These are phyloP conservation scores for Trypanosomatidae sp. DNA, from an alignment of 208 protist species.

Conservation along the genomic window DNA sequence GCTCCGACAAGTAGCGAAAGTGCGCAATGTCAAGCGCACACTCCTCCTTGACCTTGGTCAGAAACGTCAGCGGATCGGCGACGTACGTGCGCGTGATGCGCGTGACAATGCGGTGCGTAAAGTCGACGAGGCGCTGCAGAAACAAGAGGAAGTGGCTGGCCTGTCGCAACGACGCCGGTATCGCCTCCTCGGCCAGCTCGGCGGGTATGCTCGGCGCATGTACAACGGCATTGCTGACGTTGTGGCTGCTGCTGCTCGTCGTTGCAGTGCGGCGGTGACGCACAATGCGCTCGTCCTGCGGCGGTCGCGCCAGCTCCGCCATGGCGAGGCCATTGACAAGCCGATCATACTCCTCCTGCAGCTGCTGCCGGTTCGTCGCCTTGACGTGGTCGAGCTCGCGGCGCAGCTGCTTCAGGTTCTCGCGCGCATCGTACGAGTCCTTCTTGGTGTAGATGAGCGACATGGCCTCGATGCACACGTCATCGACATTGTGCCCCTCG, in stretches of 20 bases:
- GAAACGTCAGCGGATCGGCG: slow-evolving; percentile 75
- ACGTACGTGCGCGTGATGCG: slow-evolving; percentile 83
- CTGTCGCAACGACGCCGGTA: slow-evolving; percentile 93
- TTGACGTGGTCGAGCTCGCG: slow-evolving; percentile 64
- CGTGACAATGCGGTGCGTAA: slow-evolving; percentile 83
- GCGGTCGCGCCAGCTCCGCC: slow-evolving; percentile 39
- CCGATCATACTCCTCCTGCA: slow-evolving; percentile 90
- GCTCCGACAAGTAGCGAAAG: slow-evolving; percentile 71
- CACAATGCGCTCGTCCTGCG: slow-evolving; percentile 10
- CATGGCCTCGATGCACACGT: slow-evolving; percentile 98
- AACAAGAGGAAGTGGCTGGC: slow-evolving; percentile 94
- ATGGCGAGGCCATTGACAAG: slow-evolving; percentile 88
- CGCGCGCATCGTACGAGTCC: slow-evolving; percentile 61
- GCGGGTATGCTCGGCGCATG: slow-evolving; percentile 34
- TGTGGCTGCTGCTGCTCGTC: neutral
- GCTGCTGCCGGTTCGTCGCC: slow-evolving; percentile 72
- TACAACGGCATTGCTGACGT: slow-evolving; percentile 2
- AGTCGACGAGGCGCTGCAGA: slow-evolving; percentile 90
- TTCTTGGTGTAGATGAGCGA: slow-evolving; percentile 92
- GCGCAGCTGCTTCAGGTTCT: slow-evolving; percentile 77
- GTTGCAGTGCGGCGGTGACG: neutral
- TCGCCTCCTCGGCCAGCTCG: slow-evolving; percentile 85
- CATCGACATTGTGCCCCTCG: slow-evolving; percentile 99
- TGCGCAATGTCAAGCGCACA: slow-evolving; percentile 77
- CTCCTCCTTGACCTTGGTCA: slow-evolving; percentile 82